A percentile compares a stretch with the other conserved stretches of the same genome.
These are phyloP conservation scores for Erodium moschatum DNA, from an alignment of 441 rosid genomes.

Conservation along the genomic window DNA sequence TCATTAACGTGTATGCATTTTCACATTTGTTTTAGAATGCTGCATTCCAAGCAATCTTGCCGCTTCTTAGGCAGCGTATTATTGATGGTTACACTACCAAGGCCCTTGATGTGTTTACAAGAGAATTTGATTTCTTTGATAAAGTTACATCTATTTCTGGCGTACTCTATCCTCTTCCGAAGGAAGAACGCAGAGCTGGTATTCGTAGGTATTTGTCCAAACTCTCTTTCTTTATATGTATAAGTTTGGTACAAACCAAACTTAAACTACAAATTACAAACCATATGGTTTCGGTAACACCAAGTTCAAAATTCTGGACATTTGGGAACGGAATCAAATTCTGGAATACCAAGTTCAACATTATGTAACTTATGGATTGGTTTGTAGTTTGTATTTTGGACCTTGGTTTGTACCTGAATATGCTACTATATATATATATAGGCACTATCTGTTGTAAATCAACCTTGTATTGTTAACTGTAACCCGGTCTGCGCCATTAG, in stretches of 20 bases:
- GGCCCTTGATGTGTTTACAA: constrained; percentile 67
- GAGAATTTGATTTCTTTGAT: constrained; percentile 93
- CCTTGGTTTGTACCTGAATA: too few relatives aligned
- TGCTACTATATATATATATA: too few relatives aligned
- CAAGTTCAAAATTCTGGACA: too few relatives aligned
- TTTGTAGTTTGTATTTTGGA: too few relatives aligned
- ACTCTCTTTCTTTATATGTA: neutral
- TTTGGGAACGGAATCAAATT: too few relatives aligned
- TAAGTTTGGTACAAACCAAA: neutral
- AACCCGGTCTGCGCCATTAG: too few relatives aligned
- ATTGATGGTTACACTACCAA: constrained; percentile 69
- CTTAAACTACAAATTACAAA: too few relatives aligned
- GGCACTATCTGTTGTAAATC: too few relatives aligned
- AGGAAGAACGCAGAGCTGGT: constrained; percentile 95
- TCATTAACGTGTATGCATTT: constrained; percentile 18
- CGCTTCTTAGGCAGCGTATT: constrained; percentile 69
- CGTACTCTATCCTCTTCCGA: constrained; percentile 59
- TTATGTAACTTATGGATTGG: too few relatives aligned
- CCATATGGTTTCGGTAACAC: too few relatives aligned
- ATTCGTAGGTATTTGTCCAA: constrained; percentile 57
- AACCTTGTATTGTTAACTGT: too few relatives aligned
- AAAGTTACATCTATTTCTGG: constrained; percentile 93
- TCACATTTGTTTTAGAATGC: constrained; percentile 48
- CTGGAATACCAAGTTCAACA: too few relatives aligned
- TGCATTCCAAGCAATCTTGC: constrained; percentile 61